Base-by-base conservation (phyloP, 2,329 filamentous ascomycete species). In the Scedosporium apiospermum region DNA sequence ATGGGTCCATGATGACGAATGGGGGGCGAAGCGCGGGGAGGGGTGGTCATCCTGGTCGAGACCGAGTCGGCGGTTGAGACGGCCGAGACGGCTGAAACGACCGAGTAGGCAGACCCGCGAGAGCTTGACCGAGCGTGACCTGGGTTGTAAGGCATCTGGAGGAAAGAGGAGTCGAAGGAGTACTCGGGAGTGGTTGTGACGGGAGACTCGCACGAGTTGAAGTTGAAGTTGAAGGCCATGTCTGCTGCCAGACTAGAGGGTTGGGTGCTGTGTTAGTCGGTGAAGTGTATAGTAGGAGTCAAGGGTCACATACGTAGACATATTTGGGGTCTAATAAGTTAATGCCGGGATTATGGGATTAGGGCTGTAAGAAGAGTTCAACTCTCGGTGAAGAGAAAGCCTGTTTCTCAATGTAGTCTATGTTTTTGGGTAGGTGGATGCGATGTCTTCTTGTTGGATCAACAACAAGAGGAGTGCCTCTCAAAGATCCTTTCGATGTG, bases 1-100 rank as follows among this genome's bases (percentile, higher is more conserved):
- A 91, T 79, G 60, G 91, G 90, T 61, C 91, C 90, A 76, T 92
- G 88, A 65, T 91, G 88, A 65, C 87, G 83, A 68, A 93, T 84
- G 64, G 90, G 89, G 41, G 89, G 89, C 66, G 83, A 80, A 61
- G 82, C 82, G 61, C 81, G 78, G 49, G 81, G 77, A 23, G 87
- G 90, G 62, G 85, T 87, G 67, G 62, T 57, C 58, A 76, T 73
- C 46, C 90, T 89, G 12, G 89, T 92, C 61, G 87, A 88, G 68
- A 85, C 80, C 67, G 83, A 80, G 58, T 77, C 74, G 34, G 69
- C 69, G n/a, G 71, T 84, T 55, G 88, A 90, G 72, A 88, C 82
- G 69, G 83, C 81, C 61, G 87, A 89, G 7, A 53, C 44, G 60
- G 27, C 27, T 30, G 27, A 30, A 30, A 30, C 27, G 27, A 67